Percentiles rank a stretch among this genome's conserved stretches.
Conservation (phyloP, 2,329 filamentous ascomycete species). For the Emergomyces orientalis region DNA sequence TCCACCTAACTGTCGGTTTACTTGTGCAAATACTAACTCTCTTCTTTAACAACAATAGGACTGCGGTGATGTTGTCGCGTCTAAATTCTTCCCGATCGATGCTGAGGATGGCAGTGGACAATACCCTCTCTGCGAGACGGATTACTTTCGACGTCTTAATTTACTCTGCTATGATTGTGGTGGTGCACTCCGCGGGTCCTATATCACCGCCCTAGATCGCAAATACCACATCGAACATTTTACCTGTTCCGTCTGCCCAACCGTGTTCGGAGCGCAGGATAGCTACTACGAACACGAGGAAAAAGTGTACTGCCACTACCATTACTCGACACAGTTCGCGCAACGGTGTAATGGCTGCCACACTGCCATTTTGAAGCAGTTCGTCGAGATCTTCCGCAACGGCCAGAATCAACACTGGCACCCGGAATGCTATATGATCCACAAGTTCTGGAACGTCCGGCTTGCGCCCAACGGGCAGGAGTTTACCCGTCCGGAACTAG, state of each 20-base stretch:
- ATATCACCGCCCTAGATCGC: conserved; percentile 92
- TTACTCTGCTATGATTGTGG: conserved; percentile 87
- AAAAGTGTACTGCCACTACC: conserved; percentile 95
- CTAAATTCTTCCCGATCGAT: conserved; percentile 96
- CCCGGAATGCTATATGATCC: conserved; percentile 99
- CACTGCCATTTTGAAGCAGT: conserved; percentile 95
- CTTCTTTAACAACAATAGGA: conserved; percentile 50
- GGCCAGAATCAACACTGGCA: conserved; percentile 99
- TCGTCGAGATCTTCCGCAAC: conserved; percentile 97
- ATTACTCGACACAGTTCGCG: conserved; percentile 95
- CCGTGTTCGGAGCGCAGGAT: conserved; percentile 95
- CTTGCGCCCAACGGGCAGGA: conserved; percentile 55
- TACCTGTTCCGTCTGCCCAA: conserved; percentile 92
- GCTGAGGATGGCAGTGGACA: conserved; percentile 73
- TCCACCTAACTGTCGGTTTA: conserved; percentile 9
- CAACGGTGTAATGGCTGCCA: conserved; percentile 95
- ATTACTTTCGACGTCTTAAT: conserved; percentile 89
- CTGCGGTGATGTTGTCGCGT: conserved; percentile 92
- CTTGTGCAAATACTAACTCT: conserved; percentile 15
- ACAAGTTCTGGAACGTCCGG: conserved; percentile 99
- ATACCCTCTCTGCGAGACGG: conserved; percentile 93
- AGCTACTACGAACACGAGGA: conserved; percentile 98
- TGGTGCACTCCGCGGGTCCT: conserved; percentile 85
- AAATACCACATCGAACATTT: conserved; percentile 99
- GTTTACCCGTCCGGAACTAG: conserved; percentile 36